Evolutionary conservation across 83 land plant genomes (phyloP), one percentile per base, ranked within the genome.

Genomic region (Picea abies): DNA sequence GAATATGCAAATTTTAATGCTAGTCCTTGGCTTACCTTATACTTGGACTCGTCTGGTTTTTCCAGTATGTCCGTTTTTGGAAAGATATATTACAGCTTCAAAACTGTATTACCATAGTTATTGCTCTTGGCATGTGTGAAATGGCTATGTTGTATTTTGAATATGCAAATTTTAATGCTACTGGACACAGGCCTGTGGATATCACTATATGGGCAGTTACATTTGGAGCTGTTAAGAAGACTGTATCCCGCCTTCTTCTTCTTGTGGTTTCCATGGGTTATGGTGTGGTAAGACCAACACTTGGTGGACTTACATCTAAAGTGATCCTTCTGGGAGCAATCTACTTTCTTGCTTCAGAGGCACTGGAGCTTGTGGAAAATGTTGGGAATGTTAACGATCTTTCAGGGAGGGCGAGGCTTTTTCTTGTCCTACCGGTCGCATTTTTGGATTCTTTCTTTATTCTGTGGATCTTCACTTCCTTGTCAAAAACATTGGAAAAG

Each of bases 401-500:
- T 17, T 65, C 89, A 44, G 69, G 83, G 44, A 66, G 70, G 29
- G 82, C 76, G 44, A 87, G 80, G 89, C 29, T 63, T 80, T 81
- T 87, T 3, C 81, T 87, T 26, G 88, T 87, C 5, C 23, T 87
- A 52, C 89, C 89, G 25, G 89, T 87, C 22, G 88, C 88, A 16
- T 19, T 87, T 35, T 29, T 87, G 16, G 89, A 87, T 85, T 79
- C 89, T n/a, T 81, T 82, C 49, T 87, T 87, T 63, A 87, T 87
- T 7, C 49, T 87, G 4, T 87, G 89, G 89, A 87, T 87, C n/a
- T n/a, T n/a, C n/a, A n/a, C n/a, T n/a, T n/a, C n/a, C n/a, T n/a
- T n/a, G n/a, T n/a, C n/a, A n/a, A 89, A 81, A 60, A 94, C 95
- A 58, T 85, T 94, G 39, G 96, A 92, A 80, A 92, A 91, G 71